Percentiles rank a stretch among this genome's conserved stretches.
Evolutionary conservation across 345 rosid species (phyloP).

Genomic region (Corchorus olitorius): DNA sequence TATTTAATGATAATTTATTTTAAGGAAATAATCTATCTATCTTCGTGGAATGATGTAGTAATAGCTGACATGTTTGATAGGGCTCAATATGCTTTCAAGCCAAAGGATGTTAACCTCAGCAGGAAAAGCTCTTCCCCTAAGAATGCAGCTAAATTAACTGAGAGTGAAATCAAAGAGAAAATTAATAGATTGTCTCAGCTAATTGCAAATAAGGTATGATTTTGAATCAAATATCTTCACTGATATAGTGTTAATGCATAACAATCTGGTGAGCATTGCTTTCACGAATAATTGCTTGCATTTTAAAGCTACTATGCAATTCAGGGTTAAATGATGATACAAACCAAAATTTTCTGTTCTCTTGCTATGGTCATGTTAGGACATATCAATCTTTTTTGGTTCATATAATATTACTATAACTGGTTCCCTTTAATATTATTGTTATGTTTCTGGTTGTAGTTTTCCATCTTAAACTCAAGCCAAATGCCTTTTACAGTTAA

Average conservation of each 20-base stretch:
- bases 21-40: neutral
- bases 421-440: neutral
- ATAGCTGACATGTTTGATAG: slow-evolving; percentile 36
- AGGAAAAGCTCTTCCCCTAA: slow-evolving; percentile 57
- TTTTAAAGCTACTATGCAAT: neutral
- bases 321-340: neutral
- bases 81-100: slow-evolving; percentile 82
- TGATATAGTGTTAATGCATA: too few relatives aligned
- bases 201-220: slow-evolving; percentile 64
- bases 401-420: neutral
- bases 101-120: slow-evolving; percentile 64
- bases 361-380: neutral
- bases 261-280: neutral
- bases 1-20: slow-evolving; percentile 16
- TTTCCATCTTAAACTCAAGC: neutral
- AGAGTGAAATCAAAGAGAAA: slow-evolving; percentile 68
- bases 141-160: slow-evolving; percentile 49
- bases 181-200: slow-evolving; percentile 59
- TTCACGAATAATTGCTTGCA: neutral
- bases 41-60: neutral
- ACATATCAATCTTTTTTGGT: neutral
- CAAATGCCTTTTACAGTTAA: neutral
- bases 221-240: neutral
- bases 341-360: neutral
- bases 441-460: neutral